Percentiles rank a stretch among this genome's conserved stretches.
phyloP scores from a whole-genome alignment of 176 grass and related monocot genomes.

The Aegilops longissima region DNA sequence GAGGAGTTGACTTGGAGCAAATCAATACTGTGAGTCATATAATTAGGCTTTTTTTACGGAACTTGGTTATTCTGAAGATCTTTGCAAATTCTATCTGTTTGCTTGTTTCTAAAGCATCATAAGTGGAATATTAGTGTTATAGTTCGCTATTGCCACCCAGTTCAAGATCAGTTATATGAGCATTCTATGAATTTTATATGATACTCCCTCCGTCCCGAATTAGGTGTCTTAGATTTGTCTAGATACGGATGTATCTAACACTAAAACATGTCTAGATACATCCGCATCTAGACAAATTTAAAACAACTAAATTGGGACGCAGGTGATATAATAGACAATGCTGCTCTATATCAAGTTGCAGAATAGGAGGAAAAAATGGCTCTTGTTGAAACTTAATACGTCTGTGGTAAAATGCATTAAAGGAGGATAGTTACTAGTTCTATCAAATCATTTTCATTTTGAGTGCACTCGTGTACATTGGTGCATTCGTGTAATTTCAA shows the following conservation, averaged over 20 bases:
- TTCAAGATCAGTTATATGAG: not conserved
- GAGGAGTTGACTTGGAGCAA: slow-evolving; percentile 88
- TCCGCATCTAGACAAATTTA: too few species aligned
- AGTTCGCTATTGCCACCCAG: not conserved
- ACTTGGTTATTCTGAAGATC: not conserved
- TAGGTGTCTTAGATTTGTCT: too few species aligned
- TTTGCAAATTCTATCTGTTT: not conserved
- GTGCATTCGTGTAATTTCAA: not conserved
- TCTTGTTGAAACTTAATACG: not conserved
- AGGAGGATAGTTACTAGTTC: not conserved
- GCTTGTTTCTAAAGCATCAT: slow-evolving; percentile 2
- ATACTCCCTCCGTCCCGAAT: not conserved
- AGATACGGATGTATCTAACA: too few species aligned
- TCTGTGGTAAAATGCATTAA: not conserved
- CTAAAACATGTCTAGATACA: too few species aligned
- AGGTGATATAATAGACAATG: not conserved
- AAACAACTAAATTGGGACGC: too few species aligned
- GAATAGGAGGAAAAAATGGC: slow-evolving; percentile 7
- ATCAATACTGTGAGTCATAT: slow-evolving; percentile 79
- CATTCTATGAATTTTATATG: not conserved
- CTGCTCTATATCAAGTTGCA: not conserved
- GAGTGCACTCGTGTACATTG: not conserved
- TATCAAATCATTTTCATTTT: slow-evolving; percentile 5
- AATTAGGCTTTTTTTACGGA: slow-evolving; percentile 2
- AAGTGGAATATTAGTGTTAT: not conserved